Percentiles rank a stretch among this genome's conserved stretches.
These are phyloP conservation scores for Amanita polypyramis DNA, from an alignment of 768 basidiomycete genomes.

Conservation along the genomic window DNA sequence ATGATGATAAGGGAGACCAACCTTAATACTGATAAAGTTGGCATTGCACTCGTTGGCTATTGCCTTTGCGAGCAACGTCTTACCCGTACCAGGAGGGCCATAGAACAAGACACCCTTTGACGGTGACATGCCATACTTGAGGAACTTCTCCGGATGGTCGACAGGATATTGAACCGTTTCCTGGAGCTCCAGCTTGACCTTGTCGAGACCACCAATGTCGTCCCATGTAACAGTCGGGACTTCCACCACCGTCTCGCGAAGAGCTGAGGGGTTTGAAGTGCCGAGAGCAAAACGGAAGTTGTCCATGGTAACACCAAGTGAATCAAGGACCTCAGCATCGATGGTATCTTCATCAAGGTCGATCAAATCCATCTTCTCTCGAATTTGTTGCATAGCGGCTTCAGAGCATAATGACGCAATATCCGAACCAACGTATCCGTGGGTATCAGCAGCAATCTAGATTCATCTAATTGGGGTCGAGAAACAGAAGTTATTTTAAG, in stretches of 20 bases:
- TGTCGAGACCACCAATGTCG: constrained; percentile 98
- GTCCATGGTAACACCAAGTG: constrained; percentile 99
- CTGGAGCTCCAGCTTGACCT: constrained; percentile 98
- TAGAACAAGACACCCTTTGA: constrained; percentile 99
- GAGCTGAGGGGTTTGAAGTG: constrained; percentile 93
- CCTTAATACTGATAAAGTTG: constrained; percentile 99
- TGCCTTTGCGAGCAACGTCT: constrained; percentile 96
- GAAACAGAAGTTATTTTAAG: background rate
- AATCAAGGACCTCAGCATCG: constrained; percentile 97
- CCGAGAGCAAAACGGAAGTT: constrained; percentile 99
- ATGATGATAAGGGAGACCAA: constrained; percentile 14
- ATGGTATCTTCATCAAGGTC: constrained; percentile 97
- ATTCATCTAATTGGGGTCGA: background rate
- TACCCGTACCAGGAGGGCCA: constrained; percentile 99
- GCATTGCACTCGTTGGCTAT: constrained; percentile 99
- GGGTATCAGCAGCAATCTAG: constrained; percentile 97
- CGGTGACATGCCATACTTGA: constrained; percentile 99
- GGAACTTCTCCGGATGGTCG: constrained; percentile 99
- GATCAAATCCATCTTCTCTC: constrained; percentile 99
- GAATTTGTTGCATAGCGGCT: constrained; percentile 99
- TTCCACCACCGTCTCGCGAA: constrained; percentile 98
- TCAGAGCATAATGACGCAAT: constrained; percentile 96
- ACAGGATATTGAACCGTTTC: constrained; percentile 99
- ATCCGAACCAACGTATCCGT: constrained; percentile 99
- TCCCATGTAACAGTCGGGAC: constrained; percentile 98